Base-by-base conservation (phyloP, 2,329 filamentous ascomycete genomes). In the Paraphoma sp. region DNA sequence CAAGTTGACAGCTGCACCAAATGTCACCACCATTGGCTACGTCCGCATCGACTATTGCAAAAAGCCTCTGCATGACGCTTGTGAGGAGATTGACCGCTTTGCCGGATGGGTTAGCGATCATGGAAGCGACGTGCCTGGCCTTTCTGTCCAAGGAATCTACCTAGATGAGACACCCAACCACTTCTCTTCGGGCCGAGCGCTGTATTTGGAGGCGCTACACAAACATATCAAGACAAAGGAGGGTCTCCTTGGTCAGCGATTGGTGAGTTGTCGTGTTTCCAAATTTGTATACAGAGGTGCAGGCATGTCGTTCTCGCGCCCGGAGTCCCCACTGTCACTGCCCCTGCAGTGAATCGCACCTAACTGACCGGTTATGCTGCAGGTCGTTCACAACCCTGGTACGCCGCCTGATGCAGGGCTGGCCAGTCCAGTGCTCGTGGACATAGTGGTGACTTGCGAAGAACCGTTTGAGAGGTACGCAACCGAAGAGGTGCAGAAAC, bases 11-110 rank as follows among this genome's bases (percentile, higher is more conserved):
- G 60, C 69, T 8, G 70, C 74, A 48, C 63, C 78, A 53, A 84
- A 85, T 67, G 79, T 79, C 31, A 72, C 75, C 9, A 75, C 82
- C 12, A 62, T 84, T 30, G 79, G 78, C 0, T 82, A 82, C 63
- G 81, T 84, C 62, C 69, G 81, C 12, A 80, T 78, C 17, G 81
- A 79, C 9, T 85, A 83, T 59, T 71, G 72, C 6, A 68, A 33
- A 31, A 51, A 53, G 42, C 36, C 48, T 28, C 17, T 64, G 12
- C 50, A 51, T 11, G 51, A 57, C 6, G 56, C 54, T 8, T 56
- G 31, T 18, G 40, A 63, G 50, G 81, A 84, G 56, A 76, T 84
- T 41, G 72, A 73, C 46, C 73, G 69, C 6, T 84, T 83, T 55
- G 76, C 76, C 10, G 73, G 68, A 11, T 83, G 81, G 80, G 17